phyloP scores from a whole-genome alignment of 176 grass and related monocot genomes.

The Bothriochloa decipiens region DNA sequence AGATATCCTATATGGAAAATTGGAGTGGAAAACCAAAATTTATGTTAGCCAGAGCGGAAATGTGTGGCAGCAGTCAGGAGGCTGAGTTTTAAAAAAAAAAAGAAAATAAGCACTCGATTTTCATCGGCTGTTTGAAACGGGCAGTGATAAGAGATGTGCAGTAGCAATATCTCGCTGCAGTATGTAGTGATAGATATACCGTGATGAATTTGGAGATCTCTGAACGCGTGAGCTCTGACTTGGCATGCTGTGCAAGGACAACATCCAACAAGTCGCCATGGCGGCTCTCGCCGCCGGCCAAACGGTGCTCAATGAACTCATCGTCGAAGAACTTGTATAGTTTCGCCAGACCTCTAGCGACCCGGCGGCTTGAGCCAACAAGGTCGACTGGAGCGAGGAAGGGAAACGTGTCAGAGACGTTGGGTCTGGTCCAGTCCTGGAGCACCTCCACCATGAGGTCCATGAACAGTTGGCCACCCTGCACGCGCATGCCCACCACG shows the following conservation, averaged over 20 bases:
- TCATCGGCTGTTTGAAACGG: no score
- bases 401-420: no score
- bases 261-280: constrained; percentile 28
- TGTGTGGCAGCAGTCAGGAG: no score
- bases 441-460: not conserved
- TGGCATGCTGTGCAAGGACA: constrained; percentile 3
- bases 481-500: not conserved
- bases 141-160: no score
- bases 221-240: constrained; percentile 22
- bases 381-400: not conserved
- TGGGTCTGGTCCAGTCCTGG: no score
- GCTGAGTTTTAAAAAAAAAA: no score
- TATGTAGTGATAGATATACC: not conserved
- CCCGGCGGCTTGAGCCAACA: constrained; percentile 18
- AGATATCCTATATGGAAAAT: constrained; percentile 20
- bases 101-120: no score
- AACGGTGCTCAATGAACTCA: constrained; percentile 17
- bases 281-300: not conserved
- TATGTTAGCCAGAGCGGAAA: no score
- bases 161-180: no score
- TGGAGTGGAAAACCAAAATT: no score
- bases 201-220: constrained; percentile 26
- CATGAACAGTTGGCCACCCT: not conserved
- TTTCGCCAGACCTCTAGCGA: not conserved
- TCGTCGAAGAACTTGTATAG: constrained; percentile 44